Percentiles rank a stretch among this genome's conserved stretches.
These are phyloP conservation scores for Tulasnella sp. DNA, from an alignment of 768 basidiomycete species.

Conservation along the genomic window DNA sequence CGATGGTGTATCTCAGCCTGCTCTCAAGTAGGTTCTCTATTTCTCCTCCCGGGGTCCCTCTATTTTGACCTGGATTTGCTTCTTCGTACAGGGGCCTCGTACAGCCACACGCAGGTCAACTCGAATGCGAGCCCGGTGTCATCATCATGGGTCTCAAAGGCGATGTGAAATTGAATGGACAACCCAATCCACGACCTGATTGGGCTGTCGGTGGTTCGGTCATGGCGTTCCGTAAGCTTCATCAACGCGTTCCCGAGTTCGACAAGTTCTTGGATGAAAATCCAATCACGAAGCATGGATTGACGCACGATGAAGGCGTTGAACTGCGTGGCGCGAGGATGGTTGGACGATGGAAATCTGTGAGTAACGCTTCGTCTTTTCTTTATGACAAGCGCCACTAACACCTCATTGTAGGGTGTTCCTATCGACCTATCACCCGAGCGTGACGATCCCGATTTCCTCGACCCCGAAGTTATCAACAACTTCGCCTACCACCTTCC, in stretches of 20 bases:
- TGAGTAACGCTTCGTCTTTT: neutral
- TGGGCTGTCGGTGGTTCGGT: neutral
- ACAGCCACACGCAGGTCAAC: constrained; percentile 12
- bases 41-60: neutral
- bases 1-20: constrained; percentile 26
- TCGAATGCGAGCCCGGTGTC: neutral
- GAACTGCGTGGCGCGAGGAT: constrained; percentile 18
- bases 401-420: neutral
- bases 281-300: neutral
- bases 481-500: constrained; percentile 13
- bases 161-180: neutral
- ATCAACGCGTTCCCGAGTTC: constrained; percentile 23
- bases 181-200: neutral
- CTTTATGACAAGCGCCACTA: neutral
- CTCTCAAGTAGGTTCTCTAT: neutral
- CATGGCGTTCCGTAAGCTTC: constrained; percentile 11
- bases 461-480: constrained; percentile 11
- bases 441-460: neutral
- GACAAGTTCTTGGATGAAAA: neutral
- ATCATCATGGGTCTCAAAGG: constrained; percentile 12
- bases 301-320: neutral
- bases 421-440: constrained; percentile 9
- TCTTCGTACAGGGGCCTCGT: constrained; percentile 10
- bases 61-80: neutral
- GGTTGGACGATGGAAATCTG: constrained; percentile 23